Conservation (phyloP, 1,139 yeast genomes). For the Williopsis jadinii region DNA sequence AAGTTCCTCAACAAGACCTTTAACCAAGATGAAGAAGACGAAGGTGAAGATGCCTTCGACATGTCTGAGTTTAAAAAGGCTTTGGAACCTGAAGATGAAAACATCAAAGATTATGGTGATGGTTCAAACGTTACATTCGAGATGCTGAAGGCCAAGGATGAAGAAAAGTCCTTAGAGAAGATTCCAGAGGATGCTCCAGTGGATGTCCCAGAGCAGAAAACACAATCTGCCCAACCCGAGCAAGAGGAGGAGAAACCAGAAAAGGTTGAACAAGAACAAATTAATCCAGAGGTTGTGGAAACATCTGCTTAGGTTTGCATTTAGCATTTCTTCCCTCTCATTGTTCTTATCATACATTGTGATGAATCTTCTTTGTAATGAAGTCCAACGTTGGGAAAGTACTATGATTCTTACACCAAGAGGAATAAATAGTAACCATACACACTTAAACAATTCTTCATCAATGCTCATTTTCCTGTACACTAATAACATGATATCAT, state of each 20-base stretch:
- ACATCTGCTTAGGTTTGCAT: constrained; percentile 2
- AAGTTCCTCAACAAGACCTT: constrained; percentile 55
- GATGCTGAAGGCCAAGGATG: constrained; percentile 3
- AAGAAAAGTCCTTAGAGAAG: not conserved
- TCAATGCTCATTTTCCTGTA: too few species aligned
- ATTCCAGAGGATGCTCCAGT: not conserved
- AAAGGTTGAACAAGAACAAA: not conserved
- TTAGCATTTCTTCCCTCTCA: not conserved
- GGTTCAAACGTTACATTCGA: constrained; percentile 31
- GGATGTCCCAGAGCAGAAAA: not conserved
- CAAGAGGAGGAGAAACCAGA: not conserved
- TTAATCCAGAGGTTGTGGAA: constrained; percentile 1
- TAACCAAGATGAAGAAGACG: constrained; percentile 22
- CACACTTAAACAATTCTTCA: too few species aligned
- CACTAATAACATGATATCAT: not conserved
- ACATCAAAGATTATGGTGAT: constrained; percentile 35
- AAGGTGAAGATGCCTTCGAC: constrained; percentile 50
- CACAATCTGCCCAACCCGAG: too few species aligned
- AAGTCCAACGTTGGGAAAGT: not conserved
- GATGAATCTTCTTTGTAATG: constrained; percentile 17
- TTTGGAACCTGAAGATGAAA: constrained; percentile 30
- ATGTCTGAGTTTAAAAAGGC: constrained; percentile 53
- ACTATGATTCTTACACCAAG: not conserved
- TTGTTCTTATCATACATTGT: constrained; percentile 13
- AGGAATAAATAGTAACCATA: too few species aligned